These are phyloP conservation scores for Pelargonium citronellum DNA, from an alignment of 441 rosid genomes.

Conservation along the genomic window DNA sequence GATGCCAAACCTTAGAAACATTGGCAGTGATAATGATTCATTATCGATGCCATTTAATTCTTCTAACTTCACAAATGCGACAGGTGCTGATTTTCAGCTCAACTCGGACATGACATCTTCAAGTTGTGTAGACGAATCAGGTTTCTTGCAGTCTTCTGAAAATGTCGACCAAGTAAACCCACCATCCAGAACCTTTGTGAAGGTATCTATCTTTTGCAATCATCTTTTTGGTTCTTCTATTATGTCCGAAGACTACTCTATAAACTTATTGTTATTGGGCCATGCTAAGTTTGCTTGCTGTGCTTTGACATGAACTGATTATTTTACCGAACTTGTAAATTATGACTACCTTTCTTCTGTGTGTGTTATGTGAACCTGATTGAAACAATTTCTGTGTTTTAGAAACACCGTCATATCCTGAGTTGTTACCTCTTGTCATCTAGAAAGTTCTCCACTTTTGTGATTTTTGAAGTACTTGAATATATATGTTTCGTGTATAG, in stretches of 20 bases:
- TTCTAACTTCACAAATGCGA: constrained; percentile 46
- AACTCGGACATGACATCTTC: constrained; percentile 71
- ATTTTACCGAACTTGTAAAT: no score
- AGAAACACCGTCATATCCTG: no score
- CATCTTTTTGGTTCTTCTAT: not conserved
- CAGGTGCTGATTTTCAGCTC: constrained; percentile 59
- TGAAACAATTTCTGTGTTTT: no score
- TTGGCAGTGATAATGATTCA: constrained; percentile 67
- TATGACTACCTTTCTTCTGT: no score
- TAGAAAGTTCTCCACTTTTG: no score
- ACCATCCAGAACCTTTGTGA: constrained; percentile 71
- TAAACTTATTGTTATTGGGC: no score
- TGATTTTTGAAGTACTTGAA: no score
- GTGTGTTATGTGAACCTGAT: no score
- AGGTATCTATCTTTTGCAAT: constrained; percentile 42
- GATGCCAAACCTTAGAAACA: constrained; percentile 68
- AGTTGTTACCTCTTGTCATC: no score
- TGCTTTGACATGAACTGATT: not conserved
- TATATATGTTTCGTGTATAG: no score
- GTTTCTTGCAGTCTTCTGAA: constrained; percentile 78
- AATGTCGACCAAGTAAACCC: constrained; percentile 61
- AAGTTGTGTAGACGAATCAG: constrained; percentile 74
- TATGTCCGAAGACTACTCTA: no score
- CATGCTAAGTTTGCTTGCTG: not conserved
- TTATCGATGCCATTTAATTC: constrained; percentile 54